Conservation (phyloP, 345 rosid genomes). For the Barbarea vulgaris region DNA sequence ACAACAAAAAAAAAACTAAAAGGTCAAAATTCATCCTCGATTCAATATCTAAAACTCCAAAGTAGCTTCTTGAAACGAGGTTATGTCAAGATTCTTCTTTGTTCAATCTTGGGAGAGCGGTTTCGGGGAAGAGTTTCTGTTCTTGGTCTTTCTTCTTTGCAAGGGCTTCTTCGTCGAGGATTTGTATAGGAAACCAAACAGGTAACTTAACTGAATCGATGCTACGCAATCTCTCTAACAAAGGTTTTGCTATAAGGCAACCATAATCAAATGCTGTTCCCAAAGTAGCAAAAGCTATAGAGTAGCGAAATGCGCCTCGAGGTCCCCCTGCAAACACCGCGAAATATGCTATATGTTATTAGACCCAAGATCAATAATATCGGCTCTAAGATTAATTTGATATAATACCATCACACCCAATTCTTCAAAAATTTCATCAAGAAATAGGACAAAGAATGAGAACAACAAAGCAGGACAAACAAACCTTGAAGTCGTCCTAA, state of each 20-base stretch:
- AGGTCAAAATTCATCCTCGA: background rate
- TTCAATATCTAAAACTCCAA: background rate
- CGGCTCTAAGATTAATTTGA: background rate
- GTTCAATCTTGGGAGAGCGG: conserved; percentile 52
- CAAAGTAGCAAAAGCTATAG: conserved; percentile 55
- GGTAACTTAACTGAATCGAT: conserved; percentile 56
- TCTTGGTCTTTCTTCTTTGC: conserved; percentile 71
- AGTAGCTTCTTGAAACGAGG: background rate
- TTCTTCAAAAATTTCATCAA: background rate
- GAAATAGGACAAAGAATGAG: background rate
- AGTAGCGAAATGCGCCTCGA: conserved; percentile 67
- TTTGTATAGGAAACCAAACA: conserved; percentile 83
- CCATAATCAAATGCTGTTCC: conserved; percentile 71
- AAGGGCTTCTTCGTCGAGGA: conserved; percentile 78
- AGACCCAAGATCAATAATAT: background rate
- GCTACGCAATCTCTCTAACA: conserved; percentile 37
- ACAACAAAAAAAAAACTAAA: background rate
- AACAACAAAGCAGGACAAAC: too few species aligned
- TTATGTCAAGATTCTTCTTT: conserved; percentile 64
- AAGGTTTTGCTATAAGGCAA: conserved; percentile 50
- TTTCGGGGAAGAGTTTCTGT: conserved; percentile 49
- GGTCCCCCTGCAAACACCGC: conserved; percentile 61
- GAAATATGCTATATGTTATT: background rate
- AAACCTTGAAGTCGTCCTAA: too few species aligned
- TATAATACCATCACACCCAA: background rate